Evolutionary conservation across 2,329 filamentous ascomycete genomes (phyloP), one percentile per base, ranked within the genome.

Genomic region (Talaromyces albobiverticillius): DNA sequence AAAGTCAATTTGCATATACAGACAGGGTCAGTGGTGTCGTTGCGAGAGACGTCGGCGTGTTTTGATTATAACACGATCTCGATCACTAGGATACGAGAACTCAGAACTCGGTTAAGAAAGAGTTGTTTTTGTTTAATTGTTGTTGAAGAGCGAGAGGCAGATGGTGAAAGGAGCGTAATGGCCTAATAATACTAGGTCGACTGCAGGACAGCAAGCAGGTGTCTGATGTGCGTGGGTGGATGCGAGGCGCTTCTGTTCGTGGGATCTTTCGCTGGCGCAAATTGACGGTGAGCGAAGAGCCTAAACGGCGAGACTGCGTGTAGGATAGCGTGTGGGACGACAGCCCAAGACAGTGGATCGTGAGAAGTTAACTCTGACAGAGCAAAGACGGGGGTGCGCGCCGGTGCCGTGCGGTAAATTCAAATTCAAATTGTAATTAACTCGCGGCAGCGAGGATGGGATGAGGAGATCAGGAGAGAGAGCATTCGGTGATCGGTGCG

Each of bases 221-320:
- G 40, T 43, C 14, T 51, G 49, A 29, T 42, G 41, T 43, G 31
- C 29, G 29, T 46, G 32, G 36, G 36, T 22, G 36, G 36, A 20
- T 38, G 36, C 16, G 9, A 13, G n/a, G n/a, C n/a, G n/a, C n/a
- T n/a, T n/a, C 29, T 25, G 50, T 52, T 52, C 50, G 41, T 40
- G 31, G 31, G 49, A n/a, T 40, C 36, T 29, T 40, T 50, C 23
- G 47, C 26, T 47, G 36, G 36, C 36, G 29, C 23, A 25, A 51
- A 52, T 40, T 52, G 50, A 52, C 50, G 50, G 50, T 52, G 50
- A 52, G 50, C 50, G 26, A 51, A 18, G 38, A 51, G 48, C 36
- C 47, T 51, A 32, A 51, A 51, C 34, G 36, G 34, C 36, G 26
- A 31, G 16, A 18, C 47, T 50, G 47, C 47, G 40, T 51, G 38